These are phyloP conservation scores for Botrytis sinoallii DNA, from an alignment of 2,329 filamentous ascomycete species.

Conservation along the genomic window DNA sequence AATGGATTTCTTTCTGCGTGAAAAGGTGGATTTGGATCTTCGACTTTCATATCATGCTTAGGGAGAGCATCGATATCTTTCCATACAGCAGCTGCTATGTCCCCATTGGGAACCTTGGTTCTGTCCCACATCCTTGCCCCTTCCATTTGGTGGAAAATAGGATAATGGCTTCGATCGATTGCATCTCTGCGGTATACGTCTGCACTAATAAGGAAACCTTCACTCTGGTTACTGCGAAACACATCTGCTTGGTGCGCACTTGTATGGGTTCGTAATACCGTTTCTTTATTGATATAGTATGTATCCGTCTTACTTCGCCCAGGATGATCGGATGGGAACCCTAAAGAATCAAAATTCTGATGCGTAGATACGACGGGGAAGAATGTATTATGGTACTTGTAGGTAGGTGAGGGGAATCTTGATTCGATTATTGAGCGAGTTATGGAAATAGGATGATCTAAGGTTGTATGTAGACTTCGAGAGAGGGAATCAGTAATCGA, in stretches of 20 bases:
- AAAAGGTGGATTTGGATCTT: slow-evolving; percentile 77
- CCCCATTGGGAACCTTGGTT: slow-evolving; percentile 51
- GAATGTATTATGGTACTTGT: slow-evolving; percentile 72
- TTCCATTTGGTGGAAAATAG: slow-evolving; percentile 98
- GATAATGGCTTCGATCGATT: slow-evolving; percentile 92
- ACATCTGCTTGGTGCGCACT: slow-evolving; percentile 87
- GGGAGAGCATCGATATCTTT: slow-evolving; percentile 70
- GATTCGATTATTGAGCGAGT: slow-evolving; percentile 91
- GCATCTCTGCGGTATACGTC: slow-evolving; percentile 96
- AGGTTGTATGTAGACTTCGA: slow-evolving; percentile 82
- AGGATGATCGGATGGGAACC: slow-evolving; percentile 83
- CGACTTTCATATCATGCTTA: slow-evolving; percentile 69
- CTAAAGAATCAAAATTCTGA: slow-evolving; percentile 96
- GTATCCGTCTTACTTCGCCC: slow-evolving; percentile 87
- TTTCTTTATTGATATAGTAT: slow-evolving; percentile 86
- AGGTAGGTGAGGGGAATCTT: slow-evolving; percentile 71
- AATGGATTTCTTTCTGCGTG: slow-evolving; percentile 79
- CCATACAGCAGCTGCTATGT: slow-evolving; percentile 64
- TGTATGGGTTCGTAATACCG: slow-evolving; percentile 87
- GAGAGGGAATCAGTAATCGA: slow-evolving; percentile 72
- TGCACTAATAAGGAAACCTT: slow-evolving; percentile 85
- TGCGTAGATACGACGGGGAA: slow-evolving; percentile 78
- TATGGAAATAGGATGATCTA: slow-evolving; percentile 85
- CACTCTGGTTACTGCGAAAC: slow-evolving; percentile 67
- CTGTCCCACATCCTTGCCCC: slow-evolving; percentile 88